Percentiles rank a stretch among this genome's conserved stretches.
Conservation (phyloP, 2,329 filamentous ascomycete species). For the Penicillium vulpinum region DNA sequence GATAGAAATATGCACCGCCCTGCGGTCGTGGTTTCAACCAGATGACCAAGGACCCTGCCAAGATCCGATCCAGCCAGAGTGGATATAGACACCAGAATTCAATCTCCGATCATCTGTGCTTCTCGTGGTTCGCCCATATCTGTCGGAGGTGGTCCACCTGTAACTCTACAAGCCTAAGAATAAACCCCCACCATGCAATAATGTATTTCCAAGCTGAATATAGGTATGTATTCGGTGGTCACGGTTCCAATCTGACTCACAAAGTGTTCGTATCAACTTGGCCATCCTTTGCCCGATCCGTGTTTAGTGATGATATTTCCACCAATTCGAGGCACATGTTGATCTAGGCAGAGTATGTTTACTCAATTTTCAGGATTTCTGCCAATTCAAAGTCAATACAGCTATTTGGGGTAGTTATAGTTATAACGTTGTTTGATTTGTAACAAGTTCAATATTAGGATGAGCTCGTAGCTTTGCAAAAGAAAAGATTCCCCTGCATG, state of each 20-base stretch:
- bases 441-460: background rate
- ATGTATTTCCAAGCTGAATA: background rate
- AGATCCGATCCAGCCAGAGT: background rate
- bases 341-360: background rate
- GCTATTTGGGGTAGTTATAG: too few relatives aligned
- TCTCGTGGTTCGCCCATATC: background rate
- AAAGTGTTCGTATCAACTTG: background rate
- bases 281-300: background rate
- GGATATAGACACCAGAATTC: conserved; percentile 1
- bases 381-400: background rate
- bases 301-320: background rate
- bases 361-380: background rate
- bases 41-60: background rate
- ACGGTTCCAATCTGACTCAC: background rate
- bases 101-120: conserved; percentile 1
- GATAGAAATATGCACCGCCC: background rate
- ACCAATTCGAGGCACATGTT: background rate
- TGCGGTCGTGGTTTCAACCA: background rate
- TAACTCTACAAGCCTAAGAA: background rate
- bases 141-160: background rate
- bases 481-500: conserved; percentile 4
- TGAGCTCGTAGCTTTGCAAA: background rate
- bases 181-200: background rate
- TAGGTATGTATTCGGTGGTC: background rate
- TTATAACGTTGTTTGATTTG: background rate